Conservation (phyloP, 164 flowering plant genomes). For the Stephania japonica region DNA sequence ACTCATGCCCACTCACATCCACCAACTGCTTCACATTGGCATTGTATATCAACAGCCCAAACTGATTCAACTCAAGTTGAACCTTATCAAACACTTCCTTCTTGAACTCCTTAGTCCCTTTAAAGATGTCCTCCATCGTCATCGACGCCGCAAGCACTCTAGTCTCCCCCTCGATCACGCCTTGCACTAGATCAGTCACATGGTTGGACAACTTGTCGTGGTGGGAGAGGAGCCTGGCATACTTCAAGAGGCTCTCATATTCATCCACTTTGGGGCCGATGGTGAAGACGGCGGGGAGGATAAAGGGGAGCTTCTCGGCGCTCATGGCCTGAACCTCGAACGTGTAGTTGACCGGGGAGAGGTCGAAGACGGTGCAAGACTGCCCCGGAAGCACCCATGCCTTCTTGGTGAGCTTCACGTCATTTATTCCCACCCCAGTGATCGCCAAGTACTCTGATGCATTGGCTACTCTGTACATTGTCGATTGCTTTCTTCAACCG, state of each 20-base stretch:
- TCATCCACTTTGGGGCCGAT: constrained; percentile 26
- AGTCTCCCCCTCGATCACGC: constrained; percentile 40
- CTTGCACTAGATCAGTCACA: constrained; percentile 35
- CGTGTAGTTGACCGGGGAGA: constrained; percentile 30
- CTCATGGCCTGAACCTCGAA: constrained; percentile 31
- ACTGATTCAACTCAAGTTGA: constrained; percentile 34
- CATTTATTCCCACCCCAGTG: constrained; percentile 15
- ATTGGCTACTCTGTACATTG: no score
- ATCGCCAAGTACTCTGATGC: constrained; percentile 24
- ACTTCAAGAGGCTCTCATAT: constrained; percentile 13
- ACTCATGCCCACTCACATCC: constrained; percentile 34
- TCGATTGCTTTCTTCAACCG: no score
- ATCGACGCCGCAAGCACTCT: constrained; percentile 41
- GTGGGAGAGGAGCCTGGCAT: constrained; percentile 27
- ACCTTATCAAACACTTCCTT: constrained; percentile 36
- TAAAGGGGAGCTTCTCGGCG: constrained; percentile 29
- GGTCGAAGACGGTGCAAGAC: constrained; percentile 12
- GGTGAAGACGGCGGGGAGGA: constrained; percentile 33
- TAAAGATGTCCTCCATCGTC: constrained; percentile 44
- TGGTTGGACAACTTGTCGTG: constrained; percentile 30
- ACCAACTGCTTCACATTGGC: constrained; percentile 41
- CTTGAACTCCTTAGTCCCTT: constrained; percentile 35
- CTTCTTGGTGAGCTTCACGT: background rate
- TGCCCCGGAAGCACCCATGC: background rate
- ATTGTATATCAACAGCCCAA: constrained; percentile 35